phyloP scores from a whole-genome alignment of 1,139 yeast genomes.

The Blastobotrys aristatus region DNA sequence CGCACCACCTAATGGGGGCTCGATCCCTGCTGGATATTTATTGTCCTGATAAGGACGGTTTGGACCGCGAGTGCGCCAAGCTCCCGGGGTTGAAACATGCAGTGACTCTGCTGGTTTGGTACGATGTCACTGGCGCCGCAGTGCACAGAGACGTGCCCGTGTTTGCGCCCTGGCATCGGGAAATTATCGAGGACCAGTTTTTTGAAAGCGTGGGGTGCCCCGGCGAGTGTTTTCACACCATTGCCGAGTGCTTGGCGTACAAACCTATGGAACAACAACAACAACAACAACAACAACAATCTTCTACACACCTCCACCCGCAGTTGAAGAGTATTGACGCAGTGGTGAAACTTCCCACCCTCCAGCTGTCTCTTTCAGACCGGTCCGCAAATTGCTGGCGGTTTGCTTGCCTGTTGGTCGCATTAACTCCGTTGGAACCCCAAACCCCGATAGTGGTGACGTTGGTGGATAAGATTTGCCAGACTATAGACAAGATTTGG shows the following conservation, averaged over 20 bases:
- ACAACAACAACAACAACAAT: not conserved
- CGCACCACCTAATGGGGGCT: slow-evolving; percentile 22
- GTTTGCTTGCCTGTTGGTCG: slow-evolving; percentile 19
- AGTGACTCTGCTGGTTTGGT: slow-evolving; percentile 23
- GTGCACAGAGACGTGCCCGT: slow-evolving; percentile 16
- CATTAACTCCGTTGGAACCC: slow-evolving; percentile 9
- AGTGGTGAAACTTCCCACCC: not conserved
- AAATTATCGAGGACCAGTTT: slow-evolving; percentile 20
- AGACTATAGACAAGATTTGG: not conserved
- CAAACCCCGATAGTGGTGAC: not conserved
- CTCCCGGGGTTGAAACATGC: slow-evolving; percentile 25
- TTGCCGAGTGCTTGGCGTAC: not conserved
- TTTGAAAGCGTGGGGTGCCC: slow-evolving; percentile 23
- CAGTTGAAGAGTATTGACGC: not conserved
- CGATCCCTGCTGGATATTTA: slow-evolving; percentile 22
- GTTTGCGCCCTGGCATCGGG: slow-evolving; percentile 25
- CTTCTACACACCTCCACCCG: not conserved
- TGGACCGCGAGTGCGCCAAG: not conserved
- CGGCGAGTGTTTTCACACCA: slow-evolving; percentile 11
- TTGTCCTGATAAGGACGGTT: slow-evolving; percentile 17
- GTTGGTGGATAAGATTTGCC: slow-evolving; percentile 17
- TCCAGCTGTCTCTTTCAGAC: not conserved
- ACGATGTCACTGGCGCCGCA: slow-evolving; percentile 24
- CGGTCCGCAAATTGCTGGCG: slow-evolving; percentile 17
- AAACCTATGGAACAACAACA: not conserved